Evolutionary conservation across 2,329 filamentous ascomycete genomes (phyloP), one percentile per base, ranked within the genome.

Genomic region (Epichloe glyceriae): DNA sequence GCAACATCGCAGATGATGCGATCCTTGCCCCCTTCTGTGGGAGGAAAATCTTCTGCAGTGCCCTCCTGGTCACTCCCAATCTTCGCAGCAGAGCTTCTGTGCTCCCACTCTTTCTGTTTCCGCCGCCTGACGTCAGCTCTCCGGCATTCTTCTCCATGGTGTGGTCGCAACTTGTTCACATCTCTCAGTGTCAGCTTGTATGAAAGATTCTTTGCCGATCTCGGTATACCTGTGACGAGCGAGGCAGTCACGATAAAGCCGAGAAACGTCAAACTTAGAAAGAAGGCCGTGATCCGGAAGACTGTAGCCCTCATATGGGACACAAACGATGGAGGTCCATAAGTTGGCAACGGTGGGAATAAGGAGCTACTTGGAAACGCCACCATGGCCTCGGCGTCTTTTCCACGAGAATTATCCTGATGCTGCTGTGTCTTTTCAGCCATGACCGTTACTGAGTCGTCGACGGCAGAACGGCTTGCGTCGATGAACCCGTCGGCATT

Each of bases 321-420:
- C n/a, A 83, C 52, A 0, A 78, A 48, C 0, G 85, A 83, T 0
- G 88, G 82, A 0, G 88, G 84, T 0, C 86, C 86, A 59, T 95
- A 95, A 1, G 88, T 71, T 0, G 89, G 89, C 8, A 95, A 67
- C 2, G 88, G 86, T 5, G 89, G 89, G 57, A 96, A 96, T 5
- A 95, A 70, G 3, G 87, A 85, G 57, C 90, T 83, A 2, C 86
- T 90, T 55, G 37, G 6, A n/a, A 12, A 14, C 19, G 19, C 33
- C 19, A 30, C 30, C 8, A 26, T 17, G 14, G 10, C 3, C 3
- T 49, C 15, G 17, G 33, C 19, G 10, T 38, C 17, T 15, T 43
- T 17, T 22, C 33, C 10, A 10, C 12, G 10, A 12, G 2, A 38
- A 7, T 14, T 20, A 6, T 39, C 10, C 11, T 10, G 46, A 41